A percentile compares a stretch with the other conserved stretches of the same genome.
These are phyloP conservation scores for Porphyrellus cyaneotinctus DNA, from an alignment of 768 basidiomycete species.

Conservation along the genomic window DNA sequence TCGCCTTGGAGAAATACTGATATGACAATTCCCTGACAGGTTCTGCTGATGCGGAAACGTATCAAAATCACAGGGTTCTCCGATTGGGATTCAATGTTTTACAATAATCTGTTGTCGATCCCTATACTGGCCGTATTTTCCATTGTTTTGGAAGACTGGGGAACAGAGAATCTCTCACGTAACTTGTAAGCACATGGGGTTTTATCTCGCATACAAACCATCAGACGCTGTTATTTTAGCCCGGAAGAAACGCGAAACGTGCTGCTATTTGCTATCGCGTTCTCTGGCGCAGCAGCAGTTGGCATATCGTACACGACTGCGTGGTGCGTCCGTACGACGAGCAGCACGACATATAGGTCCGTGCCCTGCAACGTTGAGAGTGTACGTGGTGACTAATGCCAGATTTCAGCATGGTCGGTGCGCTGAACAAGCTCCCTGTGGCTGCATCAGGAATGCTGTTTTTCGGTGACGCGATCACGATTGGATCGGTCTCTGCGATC, in stretches of 20 bases:
- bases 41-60: slow-evolving; percentile 91
- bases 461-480: slow-evolving; percentile 86
- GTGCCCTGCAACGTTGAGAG: slow-evolving; percentile 12
- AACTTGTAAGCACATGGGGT: slow-evolving; percentile 75
- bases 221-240: slow-evolving; percentile 39
- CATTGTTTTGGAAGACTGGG: slow-evolving; percentile 86
- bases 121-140: slow-evolving; percentile 85
- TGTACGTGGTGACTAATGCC: slow-evolving; percentile 6
- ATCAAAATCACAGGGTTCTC: slow-evolving; percentile 95
- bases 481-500: slow-evolving; percentile 87
- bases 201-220: background rate
- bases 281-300: slow-evolving; percentile 97
- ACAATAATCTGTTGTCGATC: slow-evolving; percentile 94
- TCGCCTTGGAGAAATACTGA: slow-evolving; percentile 3
- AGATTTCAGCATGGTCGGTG: slow-evolving; percentile 82
- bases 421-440: slow-evolving; percentile 95
- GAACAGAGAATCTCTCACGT: slow-evolving; percentile 60
- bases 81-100: slow-evolving; percentile 99
- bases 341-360: slow-evolving; percentile 97
- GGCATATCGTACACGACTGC: slow-evolving; percentile 98
- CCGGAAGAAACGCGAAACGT: slow-evolving; percentile 75
- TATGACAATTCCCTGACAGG: slow-evolving; percentile 44
- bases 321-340: slow-evolving; percentile 95
- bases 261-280: slow-evolving; percentile 82
- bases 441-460: slow-evolving; percentile 99